Percentiles rank a stretch among this genome's conserved stretches.
phyloP scores from a whole-genome alignment of 2,329 filamentous ascomycete species.

The Claviceps sp. region DNA sequence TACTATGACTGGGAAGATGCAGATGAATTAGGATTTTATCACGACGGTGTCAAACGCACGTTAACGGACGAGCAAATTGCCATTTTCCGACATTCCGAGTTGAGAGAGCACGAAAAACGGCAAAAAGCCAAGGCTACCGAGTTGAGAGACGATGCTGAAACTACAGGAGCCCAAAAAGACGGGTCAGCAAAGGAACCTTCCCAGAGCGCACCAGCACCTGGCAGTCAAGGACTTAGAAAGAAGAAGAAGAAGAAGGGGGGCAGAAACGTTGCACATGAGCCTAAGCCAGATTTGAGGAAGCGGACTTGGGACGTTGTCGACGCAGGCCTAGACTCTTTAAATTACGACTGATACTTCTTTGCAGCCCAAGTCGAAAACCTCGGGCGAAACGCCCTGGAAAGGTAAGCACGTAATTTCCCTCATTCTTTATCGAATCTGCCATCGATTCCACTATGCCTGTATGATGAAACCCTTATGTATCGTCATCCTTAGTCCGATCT shows the following conservation, averaged over 20 bases:
- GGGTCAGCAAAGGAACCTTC: not conserved
- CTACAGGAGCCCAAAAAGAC: not conserved
- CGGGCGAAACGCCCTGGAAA: not conserved
- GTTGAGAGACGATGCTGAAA: constrained; percentile 1
- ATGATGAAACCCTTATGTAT: constrained; percentile 82
- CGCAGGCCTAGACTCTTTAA: constrained; percentile 42
- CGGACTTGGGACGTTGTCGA: constrained; percentile 56
- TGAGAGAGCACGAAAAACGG: constrained; percentile 54
- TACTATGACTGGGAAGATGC: constrained; percentile 20
- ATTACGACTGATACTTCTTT: constrained; percentile 38
- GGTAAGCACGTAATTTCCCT: constrained; percentile 13
- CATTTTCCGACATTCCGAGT: constrained; percentile 82
- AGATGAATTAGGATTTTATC: constrained; percentile 70
- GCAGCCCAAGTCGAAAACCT: not conserved
- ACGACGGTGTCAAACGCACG: constrained; percentile 76
- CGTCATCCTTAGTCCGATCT: constrained; percentile 93
- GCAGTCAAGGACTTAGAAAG: constrained; percentile 13
- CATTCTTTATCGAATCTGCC: not conserved
- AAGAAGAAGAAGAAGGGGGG: constrained; percentile 27
- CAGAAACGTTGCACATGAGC: constrained; percentile 27
- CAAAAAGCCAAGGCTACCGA: constrained; percentile 17
- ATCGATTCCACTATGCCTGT: not conserved
- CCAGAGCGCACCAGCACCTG: not conserved
- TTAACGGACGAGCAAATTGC: constrained; percentile 83
- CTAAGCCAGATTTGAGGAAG: constrained; percentile 50